A percentile compares a stretch with the other conserved stretches of the same genome.
Evolutionary conservation across 306 rosid genomes (phyloP).

Genomic region (Mucuna pruriens): DNA sequence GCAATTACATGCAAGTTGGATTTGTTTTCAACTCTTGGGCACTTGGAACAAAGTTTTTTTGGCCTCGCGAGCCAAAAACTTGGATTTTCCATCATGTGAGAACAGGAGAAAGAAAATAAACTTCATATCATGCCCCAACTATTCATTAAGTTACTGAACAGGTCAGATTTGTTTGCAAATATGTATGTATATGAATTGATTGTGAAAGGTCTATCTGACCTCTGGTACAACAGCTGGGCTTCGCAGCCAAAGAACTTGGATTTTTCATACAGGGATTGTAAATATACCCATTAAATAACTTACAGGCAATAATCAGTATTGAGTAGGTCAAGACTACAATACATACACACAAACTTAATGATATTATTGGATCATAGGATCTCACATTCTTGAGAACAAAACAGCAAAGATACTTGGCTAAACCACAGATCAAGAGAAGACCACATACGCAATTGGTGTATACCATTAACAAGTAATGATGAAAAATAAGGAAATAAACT

Average conservation of each 20-base stretch:
- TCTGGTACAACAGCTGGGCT: not conserved
- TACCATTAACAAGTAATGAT: not conserved
- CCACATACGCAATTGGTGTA: not conserved
- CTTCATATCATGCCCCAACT: conserved; percentile 8
- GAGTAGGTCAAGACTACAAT: no score
- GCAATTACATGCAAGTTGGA: not conserved
- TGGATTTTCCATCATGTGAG: not conserved
- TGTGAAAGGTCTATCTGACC: not conserved
- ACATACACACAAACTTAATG: no score
- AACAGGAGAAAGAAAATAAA: not conserved
- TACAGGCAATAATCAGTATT: not conserved
- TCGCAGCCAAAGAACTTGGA: not conserved
- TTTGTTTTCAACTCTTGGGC: not conserved
- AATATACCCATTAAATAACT: conserved; percentile 4
- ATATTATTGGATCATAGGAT: not conserved
- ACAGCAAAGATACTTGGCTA: not conserved
- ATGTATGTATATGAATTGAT: not conserved
- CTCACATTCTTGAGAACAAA: not conserved
- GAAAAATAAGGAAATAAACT: not conserved
- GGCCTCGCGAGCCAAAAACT: conserved; percentile 22
- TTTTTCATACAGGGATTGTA: not conserved
- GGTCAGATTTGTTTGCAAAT: not conserved
- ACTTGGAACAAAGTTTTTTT: not conserved
- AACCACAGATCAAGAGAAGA: not conserved
- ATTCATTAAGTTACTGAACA: not conserved